Evolutionary conservation across 306 rosid genomes (phyloP).

Genomic region (Citrullus mucosospermus): DNA sequence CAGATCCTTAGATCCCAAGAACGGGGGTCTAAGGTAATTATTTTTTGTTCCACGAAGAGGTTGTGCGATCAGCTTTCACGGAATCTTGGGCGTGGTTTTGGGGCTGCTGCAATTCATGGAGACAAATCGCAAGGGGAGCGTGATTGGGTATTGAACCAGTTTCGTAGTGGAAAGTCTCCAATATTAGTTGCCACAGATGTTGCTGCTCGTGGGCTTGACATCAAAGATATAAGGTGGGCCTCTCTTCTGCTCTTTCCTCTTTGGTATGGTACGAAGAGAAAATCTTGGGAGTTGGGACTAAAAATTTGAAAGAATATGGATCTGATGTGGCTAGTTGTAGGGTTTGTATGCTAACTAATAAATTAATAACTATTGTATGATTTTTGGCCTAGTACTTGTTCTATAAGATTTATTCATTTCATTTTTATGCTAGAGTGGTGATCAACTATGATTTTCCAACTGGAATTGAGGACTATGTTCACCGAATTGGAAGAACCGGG

Average conservation of each 20-base stretch:
- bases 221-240: constrained; percentile 90
- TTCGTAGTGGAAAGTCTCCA: constrained; percentile 85
- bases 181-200: constrained; percentile 94
- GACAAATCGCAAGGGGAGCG: constrained; percentile 97
- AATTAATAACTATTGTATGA: background rate
- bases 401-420: background rate
- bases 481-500: constrained; percentile 95
- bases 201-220: constrained; percentile 99
- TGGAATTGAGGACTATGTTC: constrained; percentile 94
- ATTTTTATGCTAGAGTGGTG: constrained; percentile 47
- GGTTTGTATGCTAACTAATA: background rate
- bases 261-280: background rate
- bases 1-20: constrained; percentile 92
- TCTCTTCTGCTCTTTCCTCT: background rate
- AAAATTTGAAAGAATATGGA: background rate
- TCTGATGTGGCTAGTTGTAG: background rate
- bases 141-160: constrained; percentile 89
- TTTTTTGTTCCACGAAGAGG: constrained; percentile 93
- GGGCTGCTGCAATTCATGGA: constrained; percentile 97
- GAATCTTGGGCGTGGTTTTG: constrained; percentile 74
- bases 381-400: background rate
- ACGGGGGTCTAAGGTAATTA: constrained; percentile 76
- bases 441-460: constrained; percentile 96
- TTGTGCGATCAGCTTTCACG: constrained; percentile 94
- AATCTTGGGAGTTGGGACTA: background rate